phyloP scores from a whole-genome alignment of 2,329 filamentous ascomycete genomes.

The Tolypocladium amazonense region DNA sequence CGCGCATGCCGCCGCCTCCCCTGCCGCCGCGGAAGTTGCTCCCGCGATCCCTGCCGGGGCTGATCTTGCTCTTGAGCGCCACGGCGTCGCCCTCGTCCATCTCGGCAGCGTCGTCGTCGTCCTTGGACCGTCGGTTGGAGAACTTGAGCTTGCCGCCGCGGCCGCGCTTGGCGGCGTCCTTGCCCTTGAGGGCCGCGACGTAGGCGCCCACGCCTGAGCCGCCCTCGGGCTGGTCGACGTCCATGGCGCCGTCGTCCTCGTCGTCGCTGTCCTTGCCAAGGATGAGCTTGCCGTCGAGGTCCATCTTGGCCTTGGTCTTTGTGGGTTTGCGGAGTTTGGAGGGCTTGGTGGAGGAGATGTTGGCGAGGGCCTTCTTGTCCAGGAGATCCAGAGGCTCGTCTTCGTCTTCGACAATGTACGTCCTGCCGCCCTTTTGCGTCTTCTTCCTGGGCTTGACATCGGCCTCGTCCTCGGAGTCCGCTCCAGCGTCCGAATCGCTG shows the following conservation, averaged over 20 bases:
- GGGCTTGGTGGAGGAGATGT: conserved; percentile 87
- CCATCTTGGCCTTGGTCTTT: conserved; percentile 53
- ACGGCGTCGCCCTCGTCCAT: conserved; percentile 43
- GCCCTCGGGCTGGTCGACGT: conserved; percentile 52
- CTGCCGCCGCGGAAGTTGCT: conserved; percentile 20
- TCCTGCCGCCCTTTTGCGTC: conserved; percentile 51
- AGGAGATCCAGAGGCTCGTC: conserved; percentile 92
- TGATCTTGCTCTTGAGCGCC: conserved; percentile 39
- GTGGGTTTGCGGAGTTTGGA: conserved; percentile 48
- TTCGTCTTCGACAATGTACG: conserved; percentile 89
- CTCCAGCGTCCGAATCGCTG: conserved; percentile 50
- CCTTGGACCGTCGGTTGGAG: conserved; percentile 47
- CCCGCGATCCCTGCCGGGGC: conserved; percentile 18
- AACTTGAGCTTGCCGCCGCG: conserved; percentile 62
- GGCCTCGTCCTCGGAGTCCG: conserved; percentile 46
- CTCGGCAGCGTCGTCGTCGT: conserved; percentile 39
- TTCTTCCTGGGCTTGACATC: conserved; percentile 31
- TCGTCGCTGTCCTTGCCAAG: conserved; percentile 49
- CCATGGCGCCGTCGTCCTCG: conserved; percentile 45
- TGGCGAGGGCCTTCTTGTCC: conserved; percentile 78
- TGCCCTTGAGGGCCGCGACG: conserved; percentile 57
- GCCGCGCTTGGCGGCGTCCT: conserved; percentile 53
- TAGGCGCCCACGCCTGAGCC: conserved; percentile 55
- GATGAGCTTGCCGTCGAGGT: conserved; percentile 73
- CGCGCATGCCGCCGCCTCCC: conserved; percentile 17